Conservation (phyloP, 805 yeast species). For the Candida manassasensis region DNA sequence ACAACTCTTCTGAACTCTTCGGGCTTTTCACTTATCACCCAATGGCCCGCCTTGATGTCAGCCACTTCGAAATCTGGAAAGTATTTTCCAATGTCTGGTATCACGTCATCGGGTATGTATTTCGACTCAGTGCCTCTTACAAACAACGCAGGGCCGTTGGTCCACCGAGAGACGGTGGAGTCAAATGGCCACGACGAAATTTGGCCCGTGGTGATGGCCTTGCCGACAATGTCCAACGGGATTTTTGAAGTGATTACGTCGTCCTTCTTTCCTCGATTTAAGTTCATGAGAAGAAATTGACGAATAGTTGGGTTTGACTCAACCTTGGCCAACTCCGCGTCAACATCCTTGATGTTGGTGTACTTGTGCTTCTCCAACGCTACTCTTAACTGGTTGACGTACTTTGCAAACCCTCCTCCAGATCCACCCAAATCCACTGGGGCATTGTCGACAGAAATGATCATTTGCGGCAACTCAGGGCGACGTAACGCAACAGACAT, state of each 20-base stretch:
- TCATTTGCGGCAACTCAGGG: constrained; percentile 55
- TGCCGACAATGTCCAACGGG: constrained; percentile 67
- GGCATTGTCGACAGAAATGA: constrained; percentile 84
- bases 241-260: constrained; percentile 49
- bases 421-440: constrained; percentile 62
- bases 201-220: constrained; percentile 57
- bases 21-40: constrained; percentile 89
- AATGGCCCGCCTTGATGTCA: constrained; percentile 84
- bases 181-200: constrained; percentile 78
- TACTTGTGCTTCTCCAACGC: constrained; percentile 47
- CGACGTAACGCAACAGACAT: constrained; percentile 77
- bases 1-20: constrained; percentile 61
- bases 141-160: constrained; percentile 66
- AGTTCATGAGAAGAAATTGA: constrained; percentile 73
- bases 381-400: constrained; percentile 57
- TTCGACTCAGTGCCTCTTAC: constrained; percentile 72
- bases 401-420: constrained; percentile 55
- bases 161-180: constrained; percentile 48
- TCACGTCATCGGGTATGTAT: constrained; percentile 78
- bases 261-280: constrained; percentile 40
- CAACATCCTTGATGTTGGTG: constrained; percentile 61
- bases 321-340: constrained; percentile 52
- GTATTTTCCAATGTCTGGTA: constrained; percentile 66
- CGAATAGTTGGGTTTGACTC: constrained; percentile 60
- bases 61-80: constrained; percentile 74